Evolutionary conservation across 2,329 filamentous ascomycete genomes (phyloP).

Genomic region (Bipolaris bicolor): DNA sequence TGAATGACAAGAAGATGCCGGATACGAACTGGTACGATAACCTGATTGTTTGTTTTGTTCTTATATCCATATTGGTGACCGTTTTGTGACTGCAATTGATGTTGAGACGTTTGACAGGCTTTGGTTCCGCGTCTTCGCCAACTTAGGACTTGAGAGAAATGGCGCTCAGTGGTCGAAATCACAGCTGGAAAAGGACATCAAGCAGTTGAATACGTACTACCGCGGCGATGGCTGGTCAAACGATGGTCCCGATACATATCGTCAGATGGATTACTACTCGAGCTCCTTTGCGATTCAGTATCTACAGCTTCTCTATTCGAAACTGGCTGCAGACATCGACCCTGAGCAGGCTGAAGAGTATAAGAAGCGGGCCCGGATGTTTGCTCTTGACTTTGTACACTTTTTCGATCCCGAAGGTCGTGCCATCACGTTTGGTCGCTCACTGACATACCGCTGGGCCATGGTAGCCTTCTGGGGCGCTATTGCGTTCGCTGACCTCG

Average conservation of each 20-base stretch:
- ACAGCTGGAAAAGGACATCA: slow-evolving; percentile 74
- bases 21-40: slow-evolving; percentile 67
- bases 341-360: slow-evolving; percentile 71
- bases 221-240: slow-evolving; percentile 84
- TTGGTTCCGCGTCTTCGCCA: slow-evolving; percentile 86
- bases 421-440: slow-evolving; percentile 77
- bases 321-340: slow-evolving; percentile 70
- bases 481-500: slow-evolving; percentile 75
- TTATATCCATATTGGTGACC: neutral
- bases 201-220: slow-evolving; percentile 80
- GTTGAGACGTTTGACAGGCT: slow-evolving; percentile 60
- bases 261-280: slow-evolving; percentile 87
- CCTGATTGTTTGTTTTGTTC: neutral
- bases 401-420: slow-evolving; percentile 76
- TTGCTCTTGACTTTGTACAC: slow-evolving; percentile 73
- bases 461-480: slow-evolving; percentile 87
- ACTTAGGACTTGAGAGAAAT: slow-evolving; percentile 77
- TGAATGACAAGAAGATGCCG: slow-evolving; percentile 75
- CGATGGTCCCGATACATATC: slow-evolving; percentile 77
- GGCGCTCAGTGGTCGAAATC: slow-evolving; percentile 73
- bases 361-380: slow-evolving; percentile 68
- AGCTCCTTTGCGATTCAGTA: slow-evolving; percentile 84
- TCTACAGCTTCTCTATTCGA: slow-evolving; percentile 76
- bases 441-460: slow-evolving; percentile 80
- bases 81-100: slow-evolving; percentile 3